phyloP scores from a whole-genome alignment of 306 rosid species.

The Quercus parvula region DNA sequence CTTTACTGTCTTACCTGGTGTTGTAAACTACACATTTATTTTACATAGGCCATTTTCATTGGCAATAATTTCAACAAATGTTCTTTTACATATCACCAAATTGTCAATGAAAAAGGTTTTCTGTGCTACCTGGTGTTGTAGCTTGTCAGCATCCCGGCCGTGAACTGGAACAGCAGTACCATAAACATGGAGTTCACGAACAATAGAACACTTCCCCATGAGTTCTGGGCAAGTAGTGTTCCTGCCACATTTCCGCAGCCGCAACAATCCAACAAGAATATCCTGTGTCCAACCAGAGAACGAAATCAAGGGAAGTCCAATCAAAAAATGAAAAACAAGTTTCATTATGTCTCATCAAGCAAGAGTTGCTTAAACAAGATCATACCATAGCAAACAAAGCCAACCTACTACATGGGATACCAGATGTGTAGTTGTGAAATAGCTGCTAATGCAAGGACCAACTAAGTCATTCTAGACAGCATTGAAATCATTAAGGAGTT shows the following conservation, averaged over 20 bases:
- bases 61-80: background rate
- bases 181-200: slow-evolving; percentile 96
- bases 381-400: background rate
- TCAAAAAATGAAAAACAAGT: slow-evolving; percentile 6
- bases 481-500: background rate
- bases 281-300: slow-evolving; percentile 45
- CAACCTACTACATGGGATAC: background rate
- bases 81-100: background rate
- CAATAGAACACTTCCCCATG: slow-evolving; percentile 79
- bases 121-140: slow-evolving; percentile 86
- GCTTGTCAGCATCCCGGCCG: slow-evolving; percentile 88
- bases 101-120: slow-evolving; percentile 8
- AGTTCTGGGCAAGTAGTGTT: slow-evolving; percentile 87
- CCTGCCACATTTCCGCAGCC: slow-evolving; percentile 81
- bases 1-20: background rate
- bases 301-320: slow-evolving; percentile 11
- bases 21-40: background rate
- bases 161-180: slow-evolving; percentile 99
- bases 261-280: slow-evolving; percentile 86
- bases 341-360: slow-evolving; percentile 13
- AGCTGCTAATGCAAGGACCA: background rate
- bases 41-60: background rate
- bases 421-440: background rate
- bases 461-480: background rate
- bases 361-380: background rate